Evolutionary conservation across 306 rosid genomes (phyloP), one percentile per base, ranked within the genome.

Genomic region (Lotus japonicus): DNA sequence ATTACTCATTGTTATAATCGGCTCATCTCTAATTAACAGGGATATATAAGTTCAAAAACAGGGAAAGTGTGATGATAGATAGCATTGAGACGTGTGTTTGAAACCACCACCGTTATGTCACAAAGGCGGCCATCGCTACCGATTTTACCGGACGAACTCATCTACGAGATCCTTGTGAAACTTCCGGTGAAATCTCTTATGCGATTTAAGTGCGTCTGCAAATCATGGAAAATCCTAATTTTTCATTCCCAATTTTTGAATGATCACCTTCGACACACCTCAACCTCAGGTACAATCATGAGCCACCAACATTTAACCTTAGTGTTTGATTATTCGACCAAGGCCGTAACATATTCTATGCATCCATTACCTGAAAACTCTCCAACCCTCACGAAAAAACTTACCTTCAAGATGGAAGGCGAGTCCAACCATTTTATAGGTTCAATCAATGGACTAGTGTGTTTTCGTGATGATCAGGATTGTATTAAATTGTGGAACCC

Each of bases 161-260:
- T 28, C 5, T 4, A 1, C 2, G 75, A 79, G 61, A 73, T 73
- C 55, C 71, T 73, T 1, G 15, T 35, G 2, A 35, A 49, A 33
- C 50, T 79, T 58, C 71, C 76, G 0, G 72, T 21, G 4, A 69
- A 23, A 21, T 28, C 11, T 35, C 60, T 76, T 12, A 3, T 61
- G 0, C 66, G 21, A 63, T 23, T 44, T 2, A 69, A 9, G 57
- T 67, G 72, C 1, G 61, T n/a, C n/a, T 79, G 72, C 51, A 73
- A 61, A 35, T 43, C 63, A 23, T 77, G 77, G 82, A 71, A 72
- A 14, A 43, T 45, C 50, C 15, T 77, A 13, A 72, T 78, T 1
- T 72, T 70, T 1, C 17, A 59, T 35, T 19, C 66, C 12, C 61
- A 68, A 26, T 79, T 79, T 17, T 62, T 26, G 0, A 73, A 53